Evolutionary conservation across 2,329 filamentous ascomycete species (phyloP).

Genomic region (Camillea tinctor): DNA sequence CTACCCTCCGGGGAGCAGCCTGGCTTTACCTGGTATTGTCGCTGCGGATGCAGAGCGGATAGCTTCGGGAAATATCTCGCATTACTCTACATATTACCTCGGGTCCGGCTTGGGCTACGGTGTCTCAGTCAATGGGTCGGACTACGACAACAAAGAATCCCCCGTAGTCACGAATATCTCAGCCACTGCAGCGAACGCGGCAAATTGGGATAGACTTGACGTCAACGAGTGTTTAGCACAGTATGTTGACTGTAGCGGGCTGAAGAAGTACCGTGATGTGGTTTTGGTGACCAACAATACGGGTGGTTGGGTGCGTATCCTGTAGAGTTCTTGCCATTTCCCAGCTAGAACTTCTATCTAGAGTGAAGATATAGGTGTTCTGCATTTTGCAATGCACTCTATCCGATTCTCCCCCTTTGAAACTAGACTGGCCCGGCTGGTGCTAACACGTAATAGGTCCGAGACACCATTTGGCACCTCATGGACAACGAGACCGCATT

Average conservation of each 20-base stretch:
- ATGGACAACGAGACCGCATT: not conserved
- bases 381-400: not conserved
- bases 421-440: not conserved
- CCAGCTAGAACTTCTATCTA: not conserved
- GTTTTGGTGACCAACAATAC: conserved; percentile 7
- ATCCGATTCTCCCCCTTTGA: not conserved
- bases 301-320: conserved; percentile 5
- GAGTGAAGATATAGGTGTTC: not conserved
- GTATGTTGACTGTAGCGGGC: conserved; percentile 2
- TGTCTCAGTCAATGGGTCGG: not conserved
- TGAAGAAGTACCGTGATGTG: conserved; percentile 7
- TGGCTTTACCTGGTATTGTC: not conserved
- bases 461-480: conserved; percentile 13
- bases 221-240: not conserved
- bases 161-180: not conserved
- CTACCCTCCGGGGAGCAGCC: conserved; percentile 12
- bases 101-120: not conserved
- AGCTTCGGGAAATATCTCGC: not conserved
- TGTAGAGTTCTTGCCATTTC: not conserved
- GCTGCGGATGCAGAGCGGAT: not conserved
- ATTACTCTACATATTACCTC: not conserved
- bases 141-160: not conserved
- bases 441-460: not conserved
- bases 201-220: conserved; percentile 1
- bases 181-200: not conserved